Conservation (phyloP, 176 grass and related monocot genomes). For the Puccinellia tenuiflora region DNA sequence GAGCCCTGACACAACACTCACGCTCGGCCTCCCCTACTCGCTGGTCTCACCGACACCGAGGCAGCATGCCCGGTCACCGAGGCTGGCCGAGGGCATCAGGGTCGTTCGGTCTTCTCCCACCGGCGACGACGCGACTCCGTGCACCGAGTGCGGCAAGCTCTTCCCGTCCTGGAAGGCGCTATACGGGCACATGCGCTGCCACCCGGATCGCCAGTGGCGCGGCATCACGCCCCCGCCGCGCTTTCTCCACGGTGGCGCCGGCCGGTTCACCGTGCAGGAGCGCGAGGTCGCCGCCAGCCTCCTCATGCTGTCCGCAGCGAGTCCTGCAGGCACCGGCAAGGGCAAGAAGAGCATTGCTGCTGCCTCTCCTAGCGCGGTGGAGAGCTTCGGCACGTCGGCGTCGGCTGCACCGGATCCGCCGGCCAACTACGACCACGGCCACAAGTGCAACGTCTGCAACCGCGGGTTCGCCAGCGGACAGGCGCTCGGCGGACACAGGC, state of each 20-base stretch:
- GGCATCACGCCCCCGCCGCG: slow-evolving; percentile 33
- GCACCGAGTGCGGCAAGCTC: slow-evolving; percentile 46
- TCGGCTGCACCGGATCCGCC: neutral
- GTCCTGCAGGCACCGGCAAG: neutral
- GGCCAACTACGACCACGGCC: neutral
- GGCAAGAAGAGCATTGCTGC: neutral
- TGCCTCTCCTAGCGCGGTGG: neutral
- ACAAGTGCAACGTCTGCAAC: neutral
- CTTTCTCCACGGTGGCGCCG: neutral
- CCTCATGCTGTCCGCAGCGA: slow-evolving; percentile 14
- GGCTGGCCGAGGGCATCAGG: neutral
- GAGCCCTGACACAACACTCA: slow-evolving; percentile 9
- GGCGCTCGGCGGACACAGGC: slow-evolving; percentile 70
- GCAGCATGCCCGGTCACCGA: neutral
- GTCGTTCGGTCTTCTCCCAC: neutral
- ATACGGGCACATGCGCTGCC: slow-evolving; percentile 75
- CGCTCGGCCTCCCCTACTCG: slow-evolving; percentile 7
- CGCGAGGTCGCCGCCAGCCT: slow-evolving; percentile 26
- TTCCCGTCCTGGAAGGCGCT: slow-evolving; percentile 61
- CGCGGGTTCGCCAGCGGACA: slow-evolving; percentile 57
- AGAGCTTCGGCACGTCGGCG: neutral
- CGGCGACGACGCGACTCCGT: slow-evolving; percentile 9
- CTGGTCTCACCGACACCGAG: neutral
- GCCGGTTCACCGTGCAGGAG: slow-evolving; percentile 29
- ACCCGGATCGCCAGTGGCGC: slow-evolving; percentile 67